Percentiles rank a stretch among this genome's conserved stretches.
phyloP scores from a whole-genome alignment of 495 filamentous ascomycete species.

The Penicillium fimorum region DNA sequence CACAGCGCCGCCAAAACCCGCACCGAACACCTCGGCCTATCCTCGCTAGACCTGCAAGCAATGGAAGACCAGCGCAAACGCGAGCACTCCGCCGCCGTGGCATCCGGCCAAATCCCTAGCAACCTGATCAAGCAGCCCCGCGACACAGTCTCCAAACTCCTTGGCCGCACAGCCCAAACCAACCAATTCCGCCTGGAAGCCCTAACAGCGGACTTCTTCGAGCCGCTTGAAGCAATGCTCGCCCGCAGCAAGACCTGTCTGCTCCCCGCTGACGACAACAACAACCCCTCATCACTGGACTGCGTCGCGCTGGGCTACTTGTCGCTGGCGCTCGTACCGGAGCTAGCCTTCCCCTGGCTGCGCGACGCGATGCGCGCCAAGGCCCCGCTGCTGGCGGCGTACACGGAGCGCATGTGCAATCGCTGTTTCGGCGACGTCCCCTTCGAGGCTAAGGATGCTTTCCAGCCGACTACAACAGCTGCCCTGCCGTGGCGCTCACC shows the following conservation, averaged over 20 bases:
- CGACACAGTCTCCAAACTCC: slow-evolving; percentile 40
- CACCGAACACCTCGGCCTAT: slow-evolving; percentile 73
- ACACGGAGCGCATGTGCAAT: slow-evolving; percentile 48
- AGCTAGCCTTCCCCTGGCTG: slow-evolving; percentile 72
- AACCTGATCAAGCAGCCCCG: slow-evolving; percentile 42
- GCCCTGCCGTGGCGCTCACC: slow-evolving; percentile 40
- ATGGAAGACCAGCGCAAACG: slow-evolving; percentile 45
- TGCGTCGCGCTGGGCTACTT: slow-evolving; percentile 78
- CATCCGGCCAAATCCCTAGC: slow-evolving; percentile 42
- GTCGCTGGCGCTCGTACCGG: slow-evolving; percentile 65
- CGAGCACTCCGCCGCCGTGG: slow-evolving; percentile 43
- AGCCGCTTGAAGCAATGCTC: slow-evolving; percentile 64
- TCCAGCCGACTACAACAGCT: slow-evolving; percentile 17
- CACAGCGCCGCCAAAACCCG: slow-evolving; percentile 65
- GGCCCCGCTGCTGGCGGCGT: slow-evolving; percentile 53
- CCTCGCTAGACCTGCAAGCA: slow-evolving; percentile 60
- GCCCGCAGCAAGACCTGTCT: slow-evolving; percentile 51
- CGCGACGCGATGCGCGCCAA: slow-evolving; percentile 57
- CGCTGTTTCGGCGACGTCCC: slow-evolving; percentile 38
- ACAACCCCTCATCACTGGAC: slow-evolving; percentile 61
- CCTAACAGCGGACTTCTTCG: slow-evolving; percentile 64
- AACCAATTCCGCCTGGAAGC: slow-evolving; percentile 67
- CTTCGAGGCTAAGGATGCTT: slow-evolving; percentile 29
- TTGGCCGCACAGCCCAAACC: slow-evolving; percentile 40
- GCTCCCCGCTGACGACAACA: slow-evolving; percentile 38